Conservation (phyloP, 1,284 basidiomycete genomes). For the Cryptococcus sp. region DNA sequence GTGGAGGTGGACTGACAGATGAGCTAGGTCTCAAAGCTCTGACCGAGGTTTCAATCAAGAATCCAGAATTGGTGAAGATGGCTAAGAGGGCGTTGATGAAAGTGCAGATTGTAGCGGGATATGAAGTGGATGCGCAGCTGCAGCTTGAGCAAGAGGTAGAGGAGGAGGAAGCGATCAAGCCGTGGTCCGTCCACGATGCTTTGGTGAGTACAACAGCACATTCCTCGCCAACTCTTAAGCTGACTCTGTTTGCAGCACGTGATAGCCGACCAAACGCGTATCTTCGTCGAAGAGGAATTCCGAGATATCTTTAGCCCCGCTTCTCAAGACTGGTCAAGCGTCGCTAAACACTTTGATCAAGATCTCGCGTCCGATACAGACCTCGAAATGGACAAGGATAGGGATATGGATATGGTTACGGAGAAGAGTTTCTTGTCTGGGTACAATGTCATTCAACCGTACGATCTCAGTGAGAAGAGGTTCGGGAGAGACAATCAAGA, state of each 20-base stretch:
- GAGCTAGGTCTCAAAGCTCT: neutral
- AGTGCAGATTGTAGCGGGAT: conserved; percentile 34
- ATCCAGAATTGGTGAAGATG: conserved; percentile 13
- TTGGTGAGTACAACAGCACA: conserved; percentile 32
- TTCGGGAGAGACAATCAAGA: neutral
- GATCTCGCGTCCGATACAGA: neutral
- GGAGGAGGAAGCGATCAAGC: conserved; percentile 24
- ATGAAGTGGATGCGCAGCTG: conserved; percentile 13
- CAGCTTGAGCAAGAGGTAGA: conserved; percentile 14
- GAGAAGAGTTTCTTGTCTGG: too few relatives aligned
- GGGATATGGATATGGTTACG: neutral
- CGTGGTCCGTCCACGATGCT: conserved; percentile 39
- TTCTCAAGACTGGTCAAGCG: neutral
- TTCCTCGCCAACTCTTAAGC: neutral
- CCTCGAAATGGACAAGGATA: neutral
- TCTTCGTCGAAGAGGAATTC: conserved; percentile 44
- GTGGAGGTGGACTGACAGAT: neutral
- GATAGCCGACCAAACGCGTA: conserved; percentile 36
- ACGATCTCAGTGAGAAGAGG: neutral
- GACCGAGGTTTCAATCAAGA: neutral
- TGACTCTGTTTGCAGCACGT: conserved; percentile 21
- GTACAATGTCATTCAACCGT: neutral
- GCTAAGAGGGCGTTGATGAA: conserved; percentile 24
- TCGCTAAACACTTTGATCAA: neutral
- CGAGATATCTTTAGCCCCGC: conserved; percentile 35